These are phyloP conservation scores for Paramecium octaurelia DNA, from an alignment of 73 alveolate genomes.

Conservation along the genomic window DNA sequence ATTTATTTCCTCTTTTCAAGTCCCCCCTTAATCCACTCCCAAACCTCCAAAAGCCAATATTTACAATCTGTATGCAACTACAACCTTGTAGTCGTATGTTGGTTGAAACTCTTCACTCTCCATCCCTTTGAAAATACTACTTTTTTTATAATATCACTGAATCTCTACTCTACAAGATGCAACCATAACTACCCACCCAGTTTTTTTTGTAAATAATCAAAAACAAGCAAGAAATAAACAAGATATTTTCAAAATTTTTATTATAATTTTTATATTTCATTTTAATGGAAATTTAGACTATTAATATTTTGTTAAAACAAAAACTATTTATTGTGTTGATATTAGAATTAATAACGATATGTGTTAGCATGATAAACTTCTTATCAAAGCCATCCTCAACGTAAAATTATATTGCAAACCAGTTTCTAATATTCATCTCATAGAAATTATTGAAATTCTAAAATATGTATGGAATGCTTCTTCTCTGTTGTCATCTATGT, in stretches of 20 bases:
- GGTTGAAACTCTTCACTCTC: not conserved
- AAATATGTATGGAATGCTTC: not conserved
- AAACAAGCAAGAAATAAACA: not conserved
- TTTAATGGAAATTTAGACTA: not conserved
- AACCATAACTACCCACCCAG: not conserved
- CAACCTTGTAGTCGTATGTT: not conserved
- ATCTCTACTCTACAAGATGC: not conserved
- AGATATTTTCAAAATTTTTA: not conserved
- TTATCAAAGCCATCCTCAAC: not conserved
- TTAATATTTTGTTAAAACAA: not conserved
- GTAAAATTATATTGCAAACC: not conserved
- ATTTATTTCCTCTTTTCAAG: not conserved
- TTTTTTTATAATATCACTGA: not conserved
- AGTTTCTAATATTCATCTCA: not conserved
- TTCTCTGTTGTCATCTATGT: not conserved
- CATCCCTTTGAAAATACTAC: not conserved
- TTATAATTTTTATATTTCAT: not conserved
- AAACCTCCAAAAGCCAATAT: not conserved
- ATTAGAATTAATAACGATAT: not conserved
- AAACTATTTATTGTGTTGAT: not conserved
- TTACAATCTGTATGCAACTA: not conserved
- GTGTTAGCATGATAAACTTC: not conserved
- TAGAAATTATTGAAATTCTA: not conserved
- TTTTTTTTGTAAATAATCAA: not conserved
- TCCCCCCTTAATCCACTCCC: not conserved